Evolutionary conservation across 2,329 filamentous ascomycete species (phyloP).

Genomic region (Parasarocladium wereldwijsianum): DNA sequence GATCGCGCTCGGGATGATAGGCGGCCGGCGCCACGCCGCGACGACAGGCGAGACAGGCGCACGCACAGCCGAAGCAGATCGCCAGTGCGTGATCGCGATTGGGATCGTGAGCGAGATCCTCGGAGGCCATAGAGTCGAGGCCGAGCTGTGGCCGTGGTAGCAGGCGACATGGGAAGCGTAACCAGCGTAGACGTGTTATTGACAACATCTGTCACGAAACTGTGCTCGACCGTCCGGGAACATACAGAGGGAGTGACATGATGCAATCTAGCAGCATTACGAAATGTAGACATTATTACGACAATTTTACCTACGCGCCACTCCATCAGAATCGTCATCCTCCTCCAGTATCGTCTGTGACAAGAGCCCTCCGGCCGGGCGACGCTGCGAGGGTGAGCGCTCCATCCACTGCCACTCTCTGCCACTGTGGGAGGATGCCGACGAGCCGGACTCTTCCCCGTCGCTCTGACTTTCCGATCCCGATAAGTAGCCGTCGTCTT

Average conservation of each 20-base stretch:
- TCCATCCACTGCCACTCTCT: constrained; percentile 22
- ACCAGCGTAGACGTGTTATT: no score
- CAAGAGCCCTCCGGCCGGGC: constrained; percentile 34
- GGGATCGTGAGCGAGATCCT: constrained; percentile 24
- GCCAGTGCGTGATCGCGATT: constrained; percentile 22
- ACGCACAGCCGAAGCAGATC: constrained; percentile 26
- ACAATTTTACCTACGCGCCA: no score
- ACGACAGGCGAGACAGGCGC: constrained; percentile 26
- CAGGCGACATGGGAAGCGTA: no score
- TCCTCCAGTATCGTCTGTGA: constrained; percentile 60
- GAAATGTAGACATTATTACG: no score
- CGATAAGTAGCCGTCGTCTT: constrained; percentile 7
- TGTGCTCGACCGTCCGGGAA: no score
- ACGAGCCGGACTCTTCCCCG: constrained; percentile 1
- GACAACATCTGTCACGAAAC: no score
- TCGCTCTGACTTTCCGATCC: constrained; percentile 7
- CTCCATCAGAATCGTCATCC: constrained; percentile 40
- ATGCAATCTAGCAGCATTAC: constrained; percentile 12
- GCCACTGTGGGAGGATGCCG: constrained; percentile 20
- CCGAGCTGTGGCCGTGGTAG: no score
- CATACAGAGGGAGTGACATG: no score
- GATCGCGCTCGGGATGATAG: constrained; percentile 12
- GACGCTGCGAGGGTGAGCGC: constrained; percentile 20
- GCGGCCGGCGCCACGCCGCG: constrained; percentile 16
- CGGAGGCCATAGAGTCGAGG: constrained; percentile 2